Evolutionary conservation across 1,284 basidiomycete species (phyloP).

Genomic region (Apiotrichum domesticum): DNA sequence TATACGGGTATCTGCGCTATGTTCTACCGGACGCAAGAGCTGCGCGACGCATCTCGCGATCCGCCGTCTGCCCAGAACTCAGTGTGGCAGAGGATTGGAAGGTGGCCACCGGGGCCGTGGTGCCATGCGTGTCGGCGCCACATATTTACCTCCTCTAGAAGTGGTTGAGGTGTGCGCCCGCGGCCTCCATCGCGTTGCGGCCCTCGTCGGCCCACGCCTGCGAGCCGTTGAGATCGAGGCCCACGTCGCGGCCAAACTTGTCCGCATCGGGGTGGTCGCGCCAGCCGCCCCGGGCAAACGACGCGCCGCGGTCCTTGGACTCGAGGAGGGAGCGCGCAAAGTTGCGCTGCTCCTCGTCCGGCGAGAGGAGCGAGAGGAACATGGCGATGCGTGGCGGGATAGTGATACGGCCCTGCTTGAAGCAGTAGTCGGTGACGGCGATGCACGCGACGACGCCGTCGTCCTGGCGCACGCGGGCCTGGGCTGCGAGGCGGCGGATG

Average conservation of each 20-base stretch:
- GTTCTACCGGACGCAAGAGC: too few species aligned
- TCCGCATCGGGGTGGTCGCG: slow-evolving; percentile 33
- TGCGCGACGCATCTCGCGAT: too few species aligned
- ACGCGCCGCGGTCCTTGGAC: slow-evolving; percentile 33
- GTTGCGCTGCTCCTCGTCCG: slow-evolving; percentile 17
- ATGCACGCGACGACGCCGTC: slow-evolving; percentile 60
- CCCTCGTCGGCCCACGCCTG: slow-evolving; percentile 29
- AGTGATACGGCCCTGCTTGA: slow-evolving; percentile 68
- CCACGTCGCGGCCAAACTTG: slow-evolving; percentile 30
- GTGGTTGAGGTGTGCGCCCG: slow-evolving; percentile 22
- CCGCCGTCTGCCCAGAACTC: too few species aligned
- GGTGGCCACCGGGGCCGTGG: too few species aligned
- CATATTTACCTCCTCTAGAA: neutral
- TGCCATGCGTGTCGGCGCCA: too few species aligned
- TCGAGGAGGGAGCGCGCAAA: slow-evolving; percentile 24
- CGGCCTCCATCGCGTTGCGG: slow-evolving; percentile 27
- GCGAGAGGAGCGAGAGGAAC: slow-evolving; percentile 23
- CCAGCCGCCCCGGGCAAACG: slow-evolving; percentile 40
- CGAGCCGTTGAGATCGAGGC: slow-evolving; percentile 14
- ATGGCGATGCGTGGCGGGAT: slow-evolving; percentile 56
- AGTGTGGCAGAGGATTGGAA: too few species aligned
- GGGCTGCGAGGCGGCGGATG: neutral
- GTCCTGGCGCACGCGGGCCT: slow-evolving; percentile 28
- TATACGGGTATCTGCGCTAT: too few species aligned
- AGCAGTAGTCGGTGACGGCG: slow-evolving; percentile 62